Evolutionary conservation across 1,284 basidiomycete species (phyloP), one percentile per base, ranked within the genome.

Genomic region (Termitomyces sp.): DNA sequence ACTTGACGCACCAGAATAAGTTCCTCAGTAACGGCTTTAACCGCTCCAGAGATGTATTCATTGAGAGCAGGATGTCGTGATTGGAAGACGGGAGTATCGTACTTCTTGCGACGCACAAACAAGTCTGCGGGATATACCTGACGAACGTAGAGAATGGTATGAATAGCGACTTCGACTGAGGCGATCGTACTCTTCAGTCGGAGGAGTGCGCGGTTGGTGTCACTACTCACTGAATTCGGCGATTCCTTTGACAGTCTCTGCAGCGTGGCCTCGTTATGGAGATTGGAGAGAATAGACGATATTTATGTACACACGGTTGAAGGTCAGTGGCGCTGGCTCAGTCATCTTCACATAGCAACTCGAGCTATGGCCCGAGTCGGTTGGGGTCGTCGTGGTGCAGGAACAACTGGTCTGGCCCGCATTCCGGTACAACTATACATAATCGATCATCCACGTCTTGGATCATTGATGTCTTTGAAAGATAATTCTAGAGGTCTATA

Each of bases 141-240:
- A 21, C 95, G 86, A 21, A 94, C 83, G 64, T 91, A 96, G 1
- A 98, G 78, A 55, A 98, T 91, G 1, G 87, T 88, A 66, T 97
- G 94, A 54, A 97, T 85, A 1, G 91, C 89, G 21, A 95, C 89
- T 68, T 98, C 95, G 61, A 98, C 93, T 95, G 56, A 7, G 31
- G 18, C 41, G n/a, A 38, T 14, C 6, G 28, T 9, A 13, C 38
- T 38, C 28, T 33, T 46, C 33, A 24, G 38, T 21, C 30, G 37
- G 21, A 31, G 8, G 10, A n/a, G 30, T 18, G 16, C 28, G 21
- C 33, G 42, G 35, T 33, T 30, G 47, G 35, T 16, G 21, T 51
- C 38, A 16, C 14, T 34, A 63, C 80, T 59, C 56, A 86, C 85
- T 81, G 70, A 88, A 87, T 63, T 86, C 84, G 42, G 77, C 69